These are phyloP conservation scores for Diaporthe ampelina DNA, from an alignment of 2,329 filamentous ascomycete species.

Conservation along the genomic window DNA sequence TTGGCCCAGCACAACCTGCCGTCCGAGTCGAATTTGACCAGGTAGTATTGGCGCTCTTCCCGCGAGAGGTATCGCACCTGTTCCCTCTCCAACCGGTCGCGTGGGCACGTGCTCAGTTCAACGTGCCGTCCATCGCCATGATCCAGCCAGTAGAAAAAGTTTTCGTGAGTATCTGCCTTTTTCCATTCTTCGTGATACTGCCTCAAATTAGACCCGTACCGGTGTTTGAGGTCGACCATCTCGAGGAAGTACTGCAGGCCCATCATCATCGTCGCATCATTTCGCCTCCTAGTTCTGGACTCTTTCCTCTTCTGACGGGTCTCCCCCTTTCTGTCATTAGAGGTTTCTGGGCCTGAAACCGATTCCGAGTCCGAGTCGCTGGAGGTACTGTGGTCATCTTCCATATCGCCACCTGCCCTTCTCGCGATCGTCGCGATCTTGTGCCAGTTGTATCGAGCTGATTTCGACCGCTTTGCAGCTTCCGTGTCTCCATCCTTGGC, in stretches of 20 bases:
- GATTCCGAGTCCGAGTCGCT: constrained; percentile 60
- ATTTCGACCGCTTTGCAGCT: constrained; percentile 45
- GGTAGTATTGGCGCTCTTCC: constrained; percentile 85
- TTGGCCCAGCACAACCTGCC: constrained; percentile 90
- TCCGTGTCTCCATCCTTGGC: constrained; percentile 35
- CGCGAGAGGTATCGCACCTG: constrained; percentile 86
- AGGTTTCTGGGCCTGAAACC: constrained; percentile 48
- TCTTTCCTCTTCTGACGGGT: constrained; percentile 59
- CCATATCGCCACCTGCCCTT: constrained; percentile 78
- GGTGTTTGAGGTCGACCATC: constrained; percentile 89
- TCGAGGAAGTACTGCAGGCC: constrained; percentile 87
- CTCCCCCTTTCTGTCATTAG: constrained; percentile 54
- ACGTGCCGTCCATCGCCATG: constrained; percentile 80
- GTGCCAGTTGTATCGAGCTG: constrained; percentile 80
- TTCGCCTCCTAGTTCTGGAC: constrained; percentile 69
- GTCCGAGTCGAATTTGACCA: constrained; percentile 80
- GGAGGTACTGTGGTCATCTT: constrained; percentile 53
- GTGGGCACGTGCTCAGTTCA: constrained; percentile 79
- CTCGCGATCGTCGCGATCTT: constrained; percentile 79
- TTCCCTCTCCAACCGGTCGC: constrained; percentile 81
- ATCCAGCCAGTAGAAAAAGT: constrained; percentile 96
- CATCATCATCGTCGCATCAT: constrained; percentile 83
- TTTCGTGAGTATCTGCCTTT: constrained; percentile 80
- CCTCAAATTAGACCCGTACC: constrained; percentile 86
- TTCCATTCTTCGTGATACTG: constrained; percentile 91